phyloP scores from a whole-genome alignment of 1,284 basidiomycete genomes.

The Puccinia triticina region DNA sequence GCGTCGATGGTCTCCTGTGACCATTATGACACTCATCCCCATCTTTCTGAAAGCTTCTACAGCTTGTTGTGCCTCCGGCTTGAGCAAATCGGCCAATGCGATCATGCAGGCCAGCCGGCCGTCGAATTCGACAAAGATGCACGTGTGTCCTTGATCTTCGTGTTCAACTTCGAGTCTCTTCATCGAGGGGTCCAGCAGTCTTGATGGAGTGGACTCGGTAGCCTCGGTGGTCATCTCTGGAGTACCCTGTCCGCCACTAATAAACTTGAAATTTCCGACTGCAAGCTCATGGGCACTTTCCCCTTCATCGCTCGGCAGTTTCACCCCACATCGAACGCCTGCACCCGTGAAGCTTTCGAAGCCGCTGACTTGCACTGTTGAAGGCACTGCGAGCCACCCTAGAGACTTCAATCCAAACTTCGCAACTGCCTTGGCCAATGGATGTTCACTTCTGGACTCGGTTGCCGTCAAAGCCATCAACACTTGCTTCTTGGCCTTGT shows the following conservation, averaged over 20 bases:
- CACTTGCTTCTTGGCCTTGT: constrained; percentile 55
- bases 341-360: constrained; percentile 89
- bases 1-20: constrained; percentile 82
- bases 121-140: constrained; percentile 77
- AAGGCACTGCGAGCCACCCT: constrained; percentile 61
- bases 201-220: constrained; percentile 54
- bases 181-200: constrained; percentile 59
- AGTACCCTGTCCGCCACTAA: background rate
- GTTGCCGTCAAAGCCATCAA: constrained; percentile 74
- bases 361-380: constrained; percentile 61
- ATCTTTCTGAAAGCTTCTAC: constrained; percentile 76
- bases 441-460: constrained; percentile 92
- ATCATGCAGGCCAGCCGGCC: constrained; percentile 61
- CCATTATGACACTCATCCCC: constrained; percentile 86
- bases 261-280: constrained; percentile 38
- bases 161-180: constrained; percentile 71
- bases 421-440: constrained; percentile 88
- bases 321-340: constrained; percentile 69
- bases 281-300: background rate
- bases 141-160: constrained; percentile 73
- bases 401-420: constrained; percentile 74
- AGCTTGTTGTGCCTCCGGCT: constrained; percentile 77
- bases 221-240: background rate
- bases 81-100: constrained; percentile 80
- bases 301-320: constrained; percentile 51